A percentile compares a stretch with the other conserved stretches of the same genome.
These are phyloP conservation scores for Eutypa lata DNA, from an alignment of 2,329 filamentous ascomycete species.

Conservation along the genomic window DNA sequence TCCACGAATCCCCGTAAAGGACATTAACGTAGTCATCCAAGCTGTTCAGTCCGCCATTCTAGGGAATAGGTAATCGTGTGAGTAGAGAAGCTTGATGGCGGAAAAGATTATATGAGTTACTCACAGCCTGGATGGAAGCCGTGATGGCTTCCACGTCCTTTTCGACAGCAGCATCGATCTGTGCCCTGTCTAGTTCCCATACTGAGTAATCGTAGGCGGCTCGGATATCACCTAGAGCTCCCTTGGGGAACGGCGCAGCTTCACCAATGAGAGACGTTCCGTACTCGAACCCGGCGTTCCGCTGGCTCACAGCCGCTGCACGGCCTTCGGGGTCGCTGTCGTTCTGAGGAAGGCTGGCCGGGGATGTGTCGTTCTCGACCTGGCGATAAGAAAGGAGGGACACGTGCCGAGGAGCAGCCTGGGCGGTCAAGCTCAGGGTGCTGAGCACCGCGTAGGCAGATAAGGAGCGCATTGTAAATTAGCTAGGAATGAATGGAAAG, in stretches of 20 bases:
- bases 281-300: not conserved
- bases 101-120: not conserved
- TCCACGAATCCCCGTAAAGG: too few species aligned
- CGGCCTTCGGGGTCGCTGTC: conserved; percentile 51
- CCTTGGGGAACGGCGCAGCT: conserved; percentile 3
- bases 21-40: too few species aligned
- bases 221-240: not conserved
- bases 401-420: not conserved
- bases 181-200: conserved; percentile 1
- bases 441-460: not conserved
- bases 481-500: too few species aligned
- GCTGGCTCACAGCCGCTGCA: conserved; percentile 44
- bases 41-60: too few species aligned
- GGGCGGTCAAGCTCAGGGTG: not conserved
- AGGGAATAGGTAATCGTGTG: too few species aligned
- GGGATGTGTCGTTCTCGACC: not conserved
- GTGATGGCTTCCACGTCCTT: not conserved
- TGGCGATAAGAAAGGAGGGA: not conserved
- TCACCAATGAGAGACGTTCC: conserved; percentile 3
- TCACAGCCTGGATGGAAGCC: not conserved
- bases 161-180: not conserved
- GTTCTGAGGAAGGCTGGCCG: not conserved
- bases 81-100: too few species aligned
- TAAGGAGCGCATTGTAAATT: not conserved
- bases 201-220: not conserved